These are phyloP conservation scores for Penicillium ochrochloron DNA, from an alignment of 495 filamentous ascomycete species.

Conservation along the genomic window DNA sequence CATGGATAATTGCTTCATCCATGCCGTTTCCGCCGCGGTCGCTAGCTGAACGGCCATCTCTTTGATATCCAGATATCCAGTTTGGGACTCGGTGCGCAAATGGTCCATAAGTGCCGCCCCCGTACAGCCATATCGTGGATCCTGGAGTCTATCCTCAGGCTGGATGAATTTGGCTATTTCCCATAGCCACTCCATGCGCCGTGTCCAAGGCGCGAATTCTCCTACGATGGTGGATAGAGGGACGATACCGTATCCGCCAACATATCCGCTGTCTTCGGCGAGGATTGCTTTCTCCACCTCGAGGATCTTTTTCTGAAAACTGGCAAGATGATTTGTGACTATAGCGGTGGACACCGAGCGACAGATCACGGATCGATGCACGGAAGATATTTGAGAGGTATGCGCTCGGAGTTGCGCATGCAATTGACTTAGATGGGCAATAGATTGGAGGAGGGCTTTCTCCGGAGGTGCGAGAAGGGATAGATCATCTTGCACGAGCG, in stretches of 20 bases:
- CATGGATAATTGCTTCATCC: conserved; percentile 85
- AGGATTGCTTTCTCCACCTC: conserved; percentile 82
- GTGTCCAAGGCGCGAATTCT: conserved; percentile 83
- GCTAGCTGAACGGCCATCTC: conserved; percentile 70
- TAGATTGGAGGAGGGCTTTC: conserved; percentile 75
- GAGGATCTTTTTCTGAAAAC: conserved; percentile 81
- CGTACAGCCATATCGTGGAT: conserved; percentile 41
- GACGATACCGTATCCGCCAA: conserved; percentile 91
- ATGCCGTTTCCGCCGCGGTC: conserved; percentile 81
- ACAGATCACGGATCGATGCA: conserved; percentile 78
- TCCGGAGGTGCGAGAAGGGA: conserved; percentile 74
- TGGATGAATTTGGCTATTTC: conserved; percentile 69
- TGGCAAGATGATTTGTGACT: conserved; percentile 69
- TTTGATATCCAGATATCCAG: conserved; percentile 88
- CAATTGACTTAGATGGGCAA: conserved; percentile 74
- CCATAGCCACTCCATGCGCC: conserved; percentile 86
- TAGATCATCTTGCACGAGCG: conserved; percentile 45
- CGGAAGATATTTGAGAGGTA: conserved; percentile 65
- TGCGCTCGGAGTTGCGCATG: conserved; percentile 70
- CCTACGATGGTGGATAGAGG: conserved; percentile 82
- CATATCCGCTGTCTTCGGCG: conserved; percentile 67
- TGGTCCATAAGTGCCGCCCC: conserved; percentile 77
- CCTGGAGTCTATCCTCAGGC: conserved; percentile 35
- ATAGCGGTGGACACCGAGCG: conserved; percentile 86
- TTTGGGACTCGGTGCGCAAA: conserved; percentile 73